Evolutionary conservation across 2,329 filamentous ascomycete species (phyloP).

Genomic region (Neocucurbitaria cava): DNA sequence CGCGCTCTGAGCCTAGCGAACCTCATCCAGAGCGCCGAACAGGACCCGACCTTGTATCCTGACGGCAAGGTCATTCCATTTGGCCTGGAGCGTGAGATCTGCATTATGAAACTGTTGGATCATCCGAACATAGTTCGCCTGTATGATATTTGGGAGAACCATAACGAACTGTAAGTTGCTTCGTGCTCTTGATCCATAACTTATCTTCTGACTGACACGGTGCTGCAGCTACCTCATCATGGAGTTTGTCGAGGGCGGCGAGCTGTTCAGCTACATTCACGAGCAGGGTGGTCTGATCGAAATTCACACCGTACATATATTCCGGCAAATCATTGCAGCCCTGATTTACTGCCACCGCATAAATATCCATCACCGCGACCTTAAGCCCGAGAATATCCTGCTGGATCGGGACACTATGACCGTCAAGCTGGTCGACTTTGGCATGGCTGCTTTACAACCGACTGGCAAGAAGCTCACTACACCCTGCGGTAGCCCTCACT

Average conservation of each 20-base stretch:
- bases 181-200: background rate
- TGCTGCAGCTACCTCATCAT: constrained; percentile 82
- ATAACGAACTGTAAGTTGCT: constrained; percentile 80
- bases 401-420: constrained; percentile 73
- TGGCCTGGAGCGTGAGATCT: constrained; percentile 91
- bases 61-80: constrained; percentile 78
- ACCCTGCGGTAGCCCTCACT: constrained; percentile 95
- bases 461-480: constrained; percentile 80
- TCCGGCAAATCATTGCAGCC: constrained; percentile 91
- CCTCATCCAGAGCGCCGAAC: constrained; percentile 75
- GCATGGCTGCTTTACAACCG: constrained; percentile 93
- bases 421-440: constrained; percentile 96
- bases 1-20: constrained; percentile 86
- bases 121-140: constrained; percentile 94
- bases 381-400: constrained; percentile 97
- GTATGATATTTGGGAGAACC: constrained; percentile 98
- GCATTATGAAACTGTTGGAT: constrained; percentile 94
- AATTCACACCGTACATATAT: constrained; percentile 80
- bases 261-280: constrained; percentile 88
- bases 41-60: constrained; percentile 59
- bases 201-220: constrained; percentile 21
- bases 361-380: constrained; percentile 93
- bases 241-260: constrained; percentile 85
- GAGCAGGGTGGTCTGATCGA: constrained; percentile 76
- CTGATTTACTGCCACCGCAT: constrained; percentile 92